Conservation (phyloP, 2,329 filamentous ascomycete genomes). For the Chaetomiaceae sp. region DNA sequence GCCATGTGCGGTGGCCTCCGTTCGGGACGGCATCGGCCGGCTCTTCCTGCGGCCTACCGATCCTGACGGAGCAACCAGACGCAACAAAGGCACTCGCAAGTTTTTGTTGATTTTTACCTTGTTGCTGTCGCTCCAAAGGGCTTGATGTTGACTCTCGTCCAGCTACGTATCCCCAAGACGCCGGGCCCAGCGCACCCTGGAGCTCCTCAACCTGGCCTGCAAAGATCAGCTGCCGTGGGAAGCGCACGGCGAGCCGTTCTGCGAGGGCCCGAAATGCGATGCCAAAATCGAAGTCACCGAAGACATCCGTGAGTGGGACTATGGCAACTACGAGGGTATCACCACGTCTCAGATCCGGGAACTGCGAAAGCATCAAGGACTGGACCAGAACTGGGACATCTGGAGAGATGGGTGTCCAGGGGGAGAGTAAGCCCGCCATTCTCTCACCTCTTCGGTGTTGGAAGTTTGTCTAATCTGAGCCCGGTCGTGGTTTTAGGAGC, state of each 20-base stretch:
- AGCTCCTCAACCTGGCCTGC: conserved; percentile 73
- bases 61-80: no score
- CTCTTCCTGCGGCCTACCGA: no score
- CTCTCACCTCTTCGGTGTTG: no score
- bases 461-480: no score
- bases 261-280: conserved; percentile 43
- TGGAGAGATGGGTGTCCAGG: conserved; percentile 85
- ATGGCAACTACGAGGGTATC: conserved; percentile 81
- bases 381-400: conserved; percentile 67
- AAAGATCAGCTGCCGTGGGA: conserved; percentile 68
- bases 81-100: no score
- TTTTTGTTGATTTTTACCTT: no score
- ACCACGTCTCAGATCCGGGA: conserved; percentile 64
- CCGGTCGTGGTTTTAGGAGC: no score
- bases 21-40: no score
- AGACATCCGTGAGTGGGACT: conserved; percentile 80
- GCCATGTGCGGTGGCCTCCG: no score
- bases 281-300: conserved; percentile 64
- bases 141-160: neutral
- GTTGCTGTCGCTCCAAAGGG: no score
- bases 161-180: conserved; percentile 82
- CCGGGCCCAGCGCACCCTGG: conserved; percentile 83
- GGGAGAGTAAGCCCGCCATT: conserved; percentile 60
- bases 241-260: conserved; percentile 38
- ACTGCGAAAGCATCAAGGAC: conserved; percentile 51